Percentiles rank a stretch among this genome's conserved stretches.
Conservation (phyloP, 1,284 basidiomycete species). For the Heterobasidion parviporum region DNA sequence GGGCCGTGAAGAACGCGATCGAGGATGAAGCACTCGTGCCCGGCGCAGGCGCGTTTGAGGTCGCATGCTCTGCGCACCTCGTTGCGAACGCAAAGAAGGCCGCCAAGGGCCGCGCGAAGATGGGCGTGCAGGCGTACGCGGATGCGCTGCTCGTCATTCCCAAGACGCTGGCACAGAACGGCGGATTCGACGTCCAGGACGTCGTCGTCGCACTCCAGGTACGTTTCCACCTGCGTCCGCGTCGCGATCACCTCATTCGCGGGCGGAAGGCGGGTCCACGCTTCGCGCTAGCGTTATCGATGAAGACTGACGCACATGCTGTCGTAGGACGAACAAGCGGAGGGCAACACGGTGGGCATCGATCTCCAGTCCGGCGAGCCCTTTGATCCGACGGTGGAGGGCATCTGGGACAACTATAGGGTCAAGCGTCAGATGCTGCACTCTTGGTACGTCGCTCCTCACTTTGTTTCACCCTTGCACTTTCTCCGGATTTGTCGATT, state of each 20-base stretch:
- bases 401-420: conserved; percentile 98
- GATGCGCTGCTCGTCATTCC: conserved; percentile 94
- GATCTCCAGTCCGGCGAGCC: conserved; percentile 94
- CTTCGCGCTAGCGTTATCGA: conserved; percentile 6
- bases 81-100: conserved; percentile 72
- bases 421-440: conserved; percentile 99
- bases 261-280: not conserved
- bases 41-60: conserved; percentile 96
- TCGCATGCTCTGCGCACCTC: conserved; percentile 86
- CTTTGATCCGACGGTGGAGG: conserved; percentile 91
- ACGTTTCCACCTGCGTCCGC: conserved; percentile 10
- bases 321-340: conserved; percentile 80
- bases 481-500: not conserved
- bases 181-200: conserved; percentile 97
- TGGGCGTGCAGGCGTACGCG: conserved; percentile 96
- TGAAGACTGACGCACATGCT: conserved; percentile 8
- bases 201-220: conserved; percentile 87
- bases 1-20: conserved; percentile 94
- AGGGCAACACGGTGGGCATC: conserved; percentile 86
- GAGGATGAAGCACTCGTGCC: conserved; percentile 89
- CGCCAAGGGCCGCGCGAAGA: conserved; percentile 94
- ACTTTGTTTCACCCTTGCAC: not conserved
- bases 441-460: conserved; percentile 60
- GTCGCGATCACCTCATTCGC: not conserved
- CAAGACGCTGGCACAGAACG: conserved; percentile 95